A percentile compares a stretch with the other conserved stretches of the same genome.
These are phyloP conservation scores for Solanum clarkiae DNA, from an alignment of 257 asterid species.

Conservation along the genomic window DNA sequence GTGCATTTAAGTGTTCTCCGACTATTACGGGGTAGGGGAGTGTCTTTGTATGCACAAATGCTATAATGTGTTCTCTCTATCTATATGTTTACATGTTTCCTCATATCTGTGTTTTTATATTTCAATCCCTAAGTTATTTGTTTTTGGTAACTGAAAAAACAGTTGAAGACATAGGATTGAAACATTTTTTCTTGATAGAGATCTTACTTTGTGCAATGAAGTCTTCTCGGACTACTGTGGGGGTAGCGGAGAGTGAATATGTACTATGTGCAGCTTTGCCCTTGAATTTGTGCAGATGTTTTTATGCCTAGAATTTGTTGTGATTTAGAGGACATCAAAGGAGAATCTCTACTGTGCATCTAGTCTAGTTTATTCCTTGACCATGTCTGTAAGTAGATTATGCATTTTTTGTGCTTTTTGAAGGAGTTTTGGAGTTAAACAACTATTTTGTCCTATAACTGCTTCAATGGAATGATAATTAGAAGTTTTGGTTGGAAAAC, in stretches of 20 bases:
- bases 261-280: not conserved
- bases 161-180: not conserved
- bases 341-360: not conserved
- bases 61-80: too few species aligned
- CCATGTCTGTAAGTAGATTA: not conserved
- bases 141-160: not conserved
- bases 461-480: not conserved
- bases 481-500: not conserved
- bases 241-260: not conserved
- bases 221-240: not conserved
- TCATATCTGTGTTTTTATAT: not conserved
- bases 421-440: not conserved
- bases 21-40: too few species aligned
- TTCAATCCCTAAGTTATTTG: not conserved
- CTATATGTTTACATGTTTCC: too few species aligned
- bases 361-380: not conserved
- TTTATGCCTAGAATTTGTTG: not conserved
- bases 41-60: too few species aligned
- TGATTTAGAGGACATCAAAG: not conserved
- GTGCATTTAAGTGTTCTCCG: not conserved
- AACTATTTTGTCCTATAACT: not conserved
- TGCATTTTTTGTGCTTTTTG: not conserved
- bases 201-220: not conserved
- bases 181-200: not conserved
- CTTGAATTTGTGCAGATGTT: not conserved